phyloP scores from a whole-genome alignment of 495 filamentous ascomycete genomes.

The Xylaria acuta region DNA sequence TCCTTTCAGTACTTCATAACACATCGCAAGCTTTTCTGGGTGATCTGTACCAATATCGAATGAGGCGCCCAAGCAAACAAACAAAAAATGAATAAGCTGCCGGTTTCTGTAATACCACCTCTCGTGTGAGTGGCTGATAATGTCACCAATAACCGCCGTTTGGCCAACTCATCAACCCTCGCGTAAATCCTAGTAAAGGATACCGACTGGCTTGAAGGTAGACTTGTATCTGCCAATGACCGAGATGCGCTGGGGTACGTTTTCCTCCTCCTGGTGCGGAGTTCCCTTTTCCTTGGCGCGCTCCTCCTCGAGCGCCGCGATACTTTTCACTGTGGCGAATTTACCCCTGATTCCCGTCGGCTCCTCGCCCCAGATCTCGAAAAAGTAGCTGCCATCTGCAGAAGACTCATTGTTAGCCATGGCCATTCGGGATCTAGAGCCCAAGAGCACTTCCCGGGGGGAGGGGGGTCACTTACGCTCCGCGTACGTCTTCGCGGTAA shows the following conservation, averaged over 20 bases:
- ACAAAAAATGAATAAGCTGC: neutral
- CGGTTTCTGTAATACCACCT: neutral
- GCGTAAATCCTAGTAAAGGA: neutral
- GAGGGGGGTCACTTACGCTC: neutral
- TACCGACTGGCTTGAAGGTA: neutral
- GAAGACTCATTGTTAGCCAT: neutral
- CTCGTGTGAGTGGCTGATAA: neutral
- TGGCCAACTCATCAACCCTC: neutral
- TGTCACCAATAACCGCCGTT: neutral
- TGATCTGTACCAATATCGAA: neutral
- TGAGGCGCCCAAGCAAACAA: neutral
- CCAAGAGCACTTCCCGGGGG: neutral
- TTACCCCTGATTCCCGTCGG: neutral
- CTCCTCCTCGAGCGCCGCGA: neutral
- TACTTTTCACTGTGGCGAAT: neutral
- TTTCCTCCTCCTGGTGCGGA: neutral
- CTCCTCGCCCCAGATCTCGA: neutral
- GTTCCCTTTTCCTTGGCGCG: neutral
- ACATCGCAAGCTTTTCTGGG: neutral
- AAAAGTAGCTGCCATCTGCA: neutral
- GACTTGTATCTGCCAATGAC: conserved; percentile 2
- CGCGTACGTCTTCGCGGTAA: neutral
- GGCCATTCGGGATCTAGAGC: neutral
- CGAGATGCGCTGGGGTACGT: neutral
- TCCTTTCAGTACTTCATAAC: neutral